These are phyloP conservation scores for Agaricus sinodeliciosus DNA, from an alignment of 768 basidiomycete species.

Conservation along the genomic window DNA sequence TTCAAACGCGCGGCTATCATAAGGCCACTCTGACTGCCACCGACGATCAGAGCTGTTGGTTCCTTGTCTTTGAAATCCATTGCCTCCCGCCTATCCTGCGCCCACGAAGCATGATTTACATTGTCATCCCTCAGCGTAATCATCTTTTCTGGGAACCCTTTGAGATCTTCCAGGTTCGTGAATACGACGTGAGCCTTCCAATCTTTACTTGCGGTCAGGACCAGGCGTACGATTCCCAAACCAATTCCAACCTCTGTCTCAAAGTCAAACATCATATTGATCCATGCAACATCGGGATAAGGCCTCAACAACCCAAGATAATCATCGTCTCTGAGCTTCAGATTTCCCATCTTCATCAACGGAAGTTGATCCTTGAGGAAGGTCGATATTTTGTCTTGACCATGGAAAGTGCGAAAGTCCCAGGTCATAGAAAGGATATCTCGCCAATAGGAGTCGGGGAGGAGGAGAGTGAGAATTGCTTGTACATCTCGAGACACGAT, in stretches of 20 bases:
- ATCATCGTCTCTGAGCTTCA: constrained; percentile 19
- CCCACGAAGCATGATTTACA: constrained; percentile 46
- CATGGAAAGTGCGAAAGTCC: constrained; percentile 43
- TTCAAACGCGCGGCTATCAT: constrained; percentile 55
- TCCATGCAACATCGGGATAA: constrained; percentile 34
- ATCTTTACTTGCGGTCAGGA: constrained; percentile 22
- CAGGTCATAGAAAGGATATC: constrained; percentile 48
- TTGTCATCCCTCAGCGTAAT: constrained; percentile 30
- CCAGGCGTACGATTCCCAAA: constrained; percentile 38
- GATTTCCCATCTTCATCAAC: constrained; percentile 21
- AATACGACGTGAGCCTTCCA: constrained; percentile 52
- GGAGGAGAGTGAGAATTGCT: constrained; percentile 15
- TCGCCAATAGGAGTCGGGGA: constrained; percentile 32
- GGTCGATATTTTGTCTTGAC: constrained; percentile 24
- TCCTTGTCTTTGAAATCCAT: constrained; percentile 34
- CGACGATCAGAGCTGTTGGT: constrained; percentile 49
- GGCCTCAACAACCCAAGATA: background rate
- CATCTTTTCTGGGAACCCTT: constrained; percentile 33
- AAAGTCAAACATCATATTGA: constrained; percentile 42
- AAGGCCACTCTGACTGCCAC: constrained; percentile 58
- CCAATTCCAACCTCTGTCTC: constrained; percentile 33
- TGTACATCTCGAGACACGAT: constrained; percentile 13
- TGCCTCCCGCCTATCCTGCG: constrained; percentile 29
- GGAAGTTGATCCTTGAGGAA: constrained; percentile 34
- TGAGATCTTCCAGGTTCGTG: constrained; percentile 44